phyloP scores from a whole-genome alignment of 2,329 filamentous ascomycete genomes.

The Exserohilum turcica region DNA sequence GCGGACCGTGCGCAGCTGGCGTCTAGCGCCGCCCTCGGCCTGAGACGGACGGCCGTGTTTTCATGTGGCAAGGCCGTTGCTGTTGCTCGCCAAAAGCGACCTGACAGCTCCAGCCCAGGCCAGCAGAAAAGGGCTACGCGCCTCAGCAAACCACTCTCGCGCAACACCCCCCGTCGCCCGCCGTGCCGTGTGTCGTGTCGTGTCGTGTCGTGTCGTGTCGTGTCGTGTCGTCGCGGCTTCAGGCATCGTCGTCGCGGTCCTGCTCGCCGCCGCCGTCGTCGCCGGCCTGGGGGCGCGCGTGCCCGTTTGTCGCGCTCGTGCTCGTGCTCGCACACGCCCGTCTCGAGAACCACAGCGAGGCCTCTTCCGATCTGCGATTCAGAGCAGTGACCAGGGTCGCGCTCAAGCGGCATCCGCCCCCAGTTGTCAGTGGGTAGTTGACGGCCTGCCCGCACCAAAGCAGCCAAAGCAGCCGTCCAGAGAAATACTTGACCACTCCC shows the following conservation, averaged over 20 bases:
- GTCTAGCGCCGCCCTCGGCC: constrained; percentile 14
- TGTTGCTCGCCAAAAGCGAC: constrained; percentile 20
- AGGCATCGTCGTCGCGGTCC: too few relatives aligned
- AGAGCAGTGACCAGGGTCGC: constrained; percentile 31
- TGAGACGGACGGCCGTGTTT: constrained; percentile 12
- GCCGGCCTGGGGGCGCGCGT: neutral
- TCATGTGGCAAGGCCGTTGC: constrained; percentile 16
- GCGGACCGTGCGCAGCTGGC: constrained; percentile 10
- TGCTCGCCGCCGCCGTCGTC: too few relatives aligned
- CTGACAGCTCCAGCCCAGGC: constrained; percentile 13
- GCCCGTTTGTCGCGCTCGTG: neutral
- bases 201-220: too few relatives aligned
- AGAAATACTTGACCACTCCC: constrained; percentile 46
- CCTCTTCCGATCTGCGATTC: constrained; percentile 37
- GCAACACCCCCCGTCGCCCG: too few relatives aligned
- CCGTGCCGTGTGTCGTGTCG: too few relatives aligned
- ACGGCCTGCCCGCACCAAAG: constrained; percentile 30
- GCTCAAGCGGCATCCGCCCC: constrained; percentile 38
- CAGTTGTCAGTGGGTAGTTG: constrained; percentile 26
- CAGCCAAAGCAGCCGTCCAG: constrained; percentile 20
- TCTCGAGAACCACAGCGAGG: neutral
- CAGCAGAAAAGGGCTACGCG: too few relatives aligned
- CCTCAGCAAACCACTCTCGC: too few relatives aligned
- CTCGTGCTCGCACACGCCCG: too few relatives aligned
- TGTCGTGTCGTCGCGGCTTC: too few relatives aligned